Conservation (phyloP, 2,329 filamentous ascomycete genomes). For the Fusarium dlaminii region DNA sequence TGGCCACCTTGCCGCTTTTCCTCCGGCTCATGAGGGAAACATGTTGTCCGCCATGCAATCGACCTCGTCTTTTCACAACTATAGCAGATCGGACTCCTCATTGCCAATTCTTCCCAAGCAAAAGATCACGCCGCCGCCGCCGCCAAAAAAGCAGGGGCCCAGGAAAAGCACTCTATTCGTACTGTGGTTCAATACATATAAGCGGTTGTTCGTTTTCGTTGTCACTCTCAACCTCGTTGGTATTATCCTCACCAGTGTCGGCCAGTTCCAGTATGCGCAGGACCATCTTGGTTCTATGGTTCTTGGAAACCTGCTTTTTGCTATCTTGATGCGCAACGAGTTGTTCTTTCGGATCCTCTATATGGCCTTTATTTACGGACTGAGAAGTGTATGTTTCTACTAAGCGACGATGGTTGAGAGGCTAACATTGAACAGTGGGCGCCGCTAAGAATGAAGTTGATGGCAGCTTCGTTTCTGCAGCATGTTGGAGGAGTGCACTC, state of each 20-base stretch:
- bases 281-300: background rate
- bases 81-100: background rate
- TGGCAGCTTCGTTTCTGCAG: background rate
- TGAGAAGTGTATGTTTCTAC: background rate
- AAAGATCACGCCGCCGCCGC: background rate
- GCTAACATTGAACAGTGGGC: background rate
- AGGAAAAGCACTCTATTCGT: background rate
- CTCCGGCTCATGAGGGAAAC: background rate
- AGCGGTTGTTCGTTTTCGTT: background rate
- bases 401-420: accelerated
- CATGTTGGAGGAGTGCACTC: constrained; percentile 1
- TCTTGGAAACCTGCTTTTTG: background rate
- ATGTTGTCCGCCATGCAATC: background rate
- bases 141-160: background rate
- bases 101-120: background rate
- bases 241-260: background rate
- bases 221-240: background rate
- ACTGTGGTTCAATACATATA: background rate
- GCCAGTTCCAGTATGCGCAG: background rate
- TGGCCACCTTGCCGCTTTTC: background rate
- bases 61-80: background rate
- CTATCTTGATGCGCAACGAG: background rate
- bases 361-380: background rate
- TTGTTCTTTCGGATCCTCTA: background rate
- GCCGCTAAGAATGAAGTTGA: background rate